Evolutionary conservation across 495 filamentous ascomycete genomes (phyloP).

Genomic region (Rhizodiscina lignyota): DNA sequence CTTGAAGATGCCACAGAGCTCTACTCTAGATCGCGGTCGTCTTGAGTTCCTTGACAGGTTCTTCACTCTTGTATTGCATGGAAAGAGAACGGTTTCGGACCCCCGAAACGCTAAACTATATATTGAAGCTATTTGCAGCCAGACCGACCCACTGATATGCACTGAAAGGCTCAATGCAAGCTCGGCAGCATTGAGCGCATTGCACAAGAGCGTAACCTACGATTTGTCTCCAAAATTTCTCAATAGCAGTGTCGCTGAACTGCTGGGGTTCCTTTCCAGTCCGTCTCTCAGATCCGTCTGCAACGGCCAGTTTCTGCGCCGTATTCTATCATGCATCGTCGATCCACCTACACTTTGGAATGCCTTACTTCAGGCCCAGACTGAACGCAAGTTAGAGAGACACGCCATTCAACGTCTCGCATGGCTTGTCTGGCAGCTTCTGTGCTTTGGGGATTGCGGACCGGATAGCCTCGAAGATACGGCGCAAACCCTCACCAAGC

Average conservation of each 20-base stretch:
- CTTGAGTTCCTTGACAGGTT: not conserved
- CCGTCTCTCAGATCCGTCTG: conserved; percentile 31
- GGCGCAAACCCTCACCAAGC: not conserved
- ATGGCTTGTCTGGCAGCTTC: conserved; percentile 42
- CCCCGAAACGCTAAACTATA: conserved; percentile 32
- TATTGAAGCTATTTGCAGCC: conserved; percentile 38
- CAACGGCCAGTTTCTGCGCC: conserved; percentile 36
- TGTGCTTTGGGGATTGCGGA: conserved; percentile 20
- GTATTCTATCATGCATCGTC: conserved; percentile 33
- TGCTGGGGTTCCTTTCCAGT: conserved; percentile 15
- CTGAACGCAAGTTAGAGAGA: conserved; percentile 20
- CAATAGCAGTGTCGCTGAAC: conserved; percentile 15
- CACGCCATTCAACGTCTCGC: conserved; percentile 30
- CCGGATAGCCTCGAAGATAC: not conserved
- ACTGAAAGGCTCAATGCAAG: conserved; percentile 39
- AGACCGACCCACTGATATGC: conserved; percentile 31
- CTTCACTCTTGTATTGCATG: too few species aligned
- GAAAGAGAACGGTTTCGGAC: not conserved
- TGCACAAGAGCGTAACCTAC: conserved; percentile 32
- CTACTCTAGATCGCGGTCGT: not conserved
- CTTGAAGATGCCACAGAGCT: too few species aligned
- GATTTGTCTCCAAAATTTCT: conserved; percentile 35
- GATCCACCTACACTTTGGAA: conserved; percentile 49
- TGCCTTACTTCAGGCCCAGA: conserved; percentile 29
- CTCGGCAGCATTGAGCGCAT: conserved; percentile 25